Evolutionary conservation across 495 filamentous ascomycete species (phyloP).

Genomic region (Tuber microsphaerosporum): DNA sequence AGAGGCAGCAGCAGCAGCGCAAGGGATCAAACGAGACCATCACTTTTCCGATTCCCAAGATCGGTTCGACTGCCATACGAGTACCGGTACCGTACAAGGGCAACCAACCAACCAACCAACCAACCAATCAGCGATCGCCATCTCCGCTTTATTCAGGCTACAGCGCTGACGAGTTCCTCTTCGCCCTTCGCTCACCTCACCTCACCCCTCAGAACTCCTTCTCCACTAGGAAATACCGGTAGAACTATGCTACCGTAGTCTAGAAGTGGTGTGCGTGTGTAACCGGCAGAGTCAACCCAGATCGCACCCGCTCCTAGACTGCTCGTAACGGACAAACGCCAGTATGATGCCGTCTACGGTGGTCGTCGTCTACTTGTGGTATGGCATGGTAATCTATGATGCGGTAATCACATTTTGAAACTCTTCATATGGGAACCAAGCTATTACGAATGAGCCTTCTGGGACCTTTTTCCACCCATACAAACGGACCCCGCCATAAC

Average conservation of each 20-base stretch:
- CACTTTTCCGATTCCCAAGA: background rate
- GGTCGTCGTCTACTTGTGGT: background rate
- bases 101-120: conserved; percentile 15
- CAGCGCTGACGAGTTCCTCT: conserved; percentile 21
- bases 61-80: conserved; percentile 7
- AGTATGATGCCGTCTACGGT: background rate
- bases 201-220: too few species aligned
- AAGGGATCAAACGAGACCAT: background rate
- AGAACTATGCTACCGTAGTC: background rate
- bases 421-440: too few species aligned
- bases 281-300: background rate
- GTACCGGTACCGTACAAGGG: background rate
- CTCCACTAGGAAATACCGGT: too few species aligned
- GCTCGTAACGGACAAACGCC: too few species aligned
- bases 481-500: too few species aligned
- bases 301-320: background rate
- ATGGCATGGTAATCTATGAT: background rate
- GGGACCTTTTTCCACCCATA: too few species aligned
- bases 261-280: background rate
- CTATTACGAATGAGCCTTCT: too few species aligned
- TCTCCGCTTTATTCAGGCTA: conserved; percentile 24
- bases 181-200: background rate
- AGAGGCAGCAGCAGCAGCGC: background rate
- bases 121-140: conserved; percentile 31
- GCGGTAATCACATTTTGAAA: background rate